Evolutionary conservation across 768 basidiomycete species (phyloP).

Genomic region (Suillus lakei): DNA sequence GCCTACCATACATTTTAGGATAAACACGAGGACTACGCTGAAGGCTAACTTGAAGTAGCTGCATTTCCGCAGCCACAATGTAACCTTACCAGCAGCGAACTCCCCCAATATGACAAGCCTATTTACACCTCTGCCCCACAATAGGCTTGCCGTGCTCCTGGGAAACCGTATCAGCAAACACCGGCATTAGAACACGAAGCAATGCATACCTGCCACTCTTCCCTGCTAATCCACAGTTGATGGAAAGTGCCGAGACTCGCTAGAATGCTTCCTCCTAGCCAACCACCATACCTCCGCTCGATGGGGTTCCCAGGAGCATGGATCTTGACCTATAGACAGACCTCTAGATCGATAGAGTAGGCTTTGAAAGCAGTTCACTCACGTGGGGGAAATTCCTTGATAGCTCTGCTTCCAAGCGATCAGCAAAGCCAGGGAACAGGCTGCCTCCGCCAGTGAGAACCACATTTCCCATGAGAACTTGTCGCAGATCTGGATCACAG

Average conservation of each 20-base stretch:
- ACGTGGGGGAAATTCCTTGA: constrained; percentile 79
- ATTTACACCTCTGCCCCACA: constrained; percentile 88
- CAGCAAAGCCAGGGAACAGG: constrained; percentile 82
- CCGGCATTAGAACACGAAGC: constrained; percentile 9
- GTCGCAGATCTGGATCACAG: constrained; percentile 91
- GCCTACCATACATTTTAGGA: not conserved
- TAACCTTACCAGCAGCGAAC: not conserved
- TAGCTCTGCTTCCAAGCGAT: constrained; percentile 82
- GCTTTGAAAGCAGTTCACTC: constrained; percentile 35
- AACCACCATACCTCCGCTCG: constrained; percentile 90
- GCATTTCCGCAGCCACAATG: not conserved
- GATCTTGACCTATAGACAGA: constrained; percentile 73
- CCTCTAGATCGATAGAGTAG: constrained; percentile 13
- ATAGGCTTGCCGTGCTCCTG: constrained; percentile 86
- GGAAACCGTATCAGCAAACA: constrained; percentile 2
- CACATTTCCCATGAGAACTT: constrained; percentile 89
- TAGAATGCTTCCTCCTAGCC: constrained; percentile 96
- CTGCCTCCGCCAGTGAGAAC: constrained; percentile 96
- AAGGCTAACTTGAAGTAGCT: not conserved
- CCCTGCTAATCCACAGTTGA: constrained; percentile 92
- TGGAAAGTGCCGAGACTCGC: constrained; percentile 98
- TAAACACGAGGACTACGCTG: not conserved
- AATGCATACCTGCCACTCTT: constrained; percentile 83
- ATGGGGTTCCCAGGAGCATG: constrained; percentile 90
- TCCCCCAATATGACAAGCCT: constrained; percentile 11